Percentiles rank a stretch among this genome's conserved stretches.
phyloP scores from a whole-genome alignment of 164 flowering plant genomes.

The Echeveria elegans region DNA sequence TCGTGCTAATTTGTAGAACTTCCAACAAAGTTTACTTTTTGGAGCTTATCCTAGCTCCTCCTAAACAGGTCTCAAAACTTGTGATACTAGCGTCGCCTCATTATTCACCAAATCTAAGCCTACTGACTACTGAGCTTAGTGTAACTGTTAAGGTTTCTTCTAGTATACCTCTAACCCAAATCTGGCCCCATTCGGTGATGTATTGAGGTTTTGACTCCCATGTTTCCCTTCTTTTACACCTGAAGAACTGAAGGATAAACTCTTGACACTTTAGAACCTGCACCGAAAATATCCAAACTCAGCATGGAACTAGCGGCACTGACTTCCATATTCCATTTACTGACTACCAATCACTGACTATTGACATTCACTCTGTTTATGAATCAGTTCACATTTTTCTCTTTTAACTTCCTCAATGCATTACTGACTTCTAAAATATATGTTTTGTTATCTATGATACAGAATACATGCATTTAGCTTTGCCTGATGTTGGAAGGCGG shows the following conservation, averaged over 20 bases:
- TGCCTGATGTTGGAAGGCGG: constrained; percentile 66
- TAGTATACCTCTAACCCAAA: not conserved
- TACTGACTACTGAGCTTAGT: too few relatives aligned
- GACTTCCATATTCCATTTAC: not conserved
- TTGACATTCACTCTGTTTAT: not conserved
- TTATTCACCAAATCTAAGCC: too few relatives aligned
- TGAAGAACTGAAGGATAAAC: not conserved
- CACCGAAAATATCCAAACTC: not conserved
- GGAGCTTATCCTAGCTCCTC: not conserved
- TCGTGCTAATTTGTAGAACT: too few relatives aligned
- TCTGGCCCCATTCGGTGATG: not conserved
- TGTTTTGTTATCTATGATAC: constrained; percentile 15
- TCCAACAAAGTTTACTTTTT: too few relatives aligned
- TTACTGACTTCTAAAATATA: not conserved
- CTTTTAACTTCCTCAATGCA: not conserved
- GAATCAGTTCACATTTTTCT: not conserved
- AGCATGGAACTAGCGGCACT: not conserved
- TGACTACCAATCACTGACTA: not conserved
- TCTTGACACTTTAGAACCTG: not conserved
- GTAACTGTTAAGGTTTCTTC: too few relatives aligned
- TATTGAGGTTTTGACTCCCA: not conserved
- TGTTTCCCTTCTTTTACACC: not conserved
- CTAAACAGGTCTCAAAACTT: not conserved
- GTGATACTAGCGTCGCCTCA: too few relatives aligned
- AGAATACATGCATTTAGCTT: constrained; percentile 62